Evolutionary conservation across 106 monocot genomes (phyloP), one percentile per base, ranked within the genome.

Genomic region (Dioscorea zingiberensis): DNA sequence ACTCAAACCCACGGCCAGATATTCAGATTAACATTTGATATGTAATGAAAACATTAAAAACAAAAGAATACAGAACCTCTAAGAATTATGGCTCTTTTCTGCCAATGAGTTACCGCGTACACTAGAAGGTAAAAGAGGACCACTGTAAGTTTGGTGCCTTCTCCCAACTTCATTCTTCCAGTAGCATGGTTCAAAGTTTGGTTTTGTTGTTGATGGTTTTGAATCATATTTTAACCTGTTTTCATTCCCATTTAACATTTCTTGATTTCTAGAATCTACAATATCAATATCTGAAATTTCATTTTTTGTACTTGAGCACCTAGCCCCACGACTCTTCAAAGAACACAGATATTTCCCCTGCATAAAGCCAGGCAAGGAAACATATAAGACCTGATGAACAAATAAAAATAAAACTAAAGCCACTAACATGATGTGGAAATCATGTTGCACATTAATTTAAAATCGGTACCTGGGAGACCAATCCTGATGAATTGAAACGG

Each of bases 401-500:
- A 18, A 19, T 13, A 51, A 51, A 19, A 49, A 49, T 18, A 49
- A 18, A 19, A 51, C 15, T 51, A 13, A 18, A 51, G 51, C 2
- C 51, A 51, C 4, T 13, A 51, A 2, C 51, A 19, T 51, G 51
- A 16, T 19, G 15, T 15, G 0, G 51, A 16, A 1, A 19, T 51
- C 18, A 2, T 13, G 4, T 51, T 18, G 13, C 7, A 18, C 10
- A 3, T 49, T 49, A 2, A 49, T 9, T 2, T 4, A 38, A 10
- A 38, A 38, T 6, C 6, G 4, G 10, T 38, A 38, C 94, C 70
- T 77, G 73, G 17, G 76, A 55, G 71, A 85, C 72, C 51, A 87
- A 68, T 10, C 94, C 90, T 28, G 79, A 68, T 10, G 86, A 64
- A 69, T 90, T 87, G 73, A 94, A 87, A 3, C 54, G 67, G 74